Evolutionary conservation across 768 basidiomycete species (phyloP), one percentile per base, ranked within the genome.

Genomic region (Glaciozyma martinii): DNA sequence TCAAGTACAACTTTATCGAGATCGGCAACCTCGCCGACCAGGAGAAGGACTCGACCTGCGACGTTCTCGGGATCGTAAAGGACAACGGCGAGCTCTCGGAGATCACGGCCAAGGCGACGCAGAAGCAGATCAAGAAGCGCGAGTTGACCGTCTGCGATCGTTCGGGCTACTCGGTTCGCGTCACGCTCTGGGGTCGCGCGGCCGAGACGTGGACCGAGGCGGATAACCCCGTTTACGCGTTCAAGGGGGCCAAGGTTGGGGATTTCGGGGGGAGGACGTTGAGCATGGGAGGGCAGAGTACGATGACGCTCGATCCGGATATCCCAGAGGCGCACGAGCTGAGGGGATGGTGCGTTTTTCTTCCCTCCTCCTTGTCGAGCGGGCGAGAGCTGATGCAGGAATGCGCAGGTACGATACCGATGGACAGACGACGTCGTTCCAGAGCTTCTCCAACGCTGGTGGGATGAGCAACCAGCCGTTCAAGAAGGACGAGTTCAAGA

Each of bases 141-240:
- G 94, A 99, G 52, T 78, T 99, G 58, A 86, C 83, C 1, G 77
- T 99, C 42, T 93, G 92, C 18, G 94, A 99, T 75, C 83, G 82
- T 66, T 86, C 90, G 10, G 82, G 82, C 43, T 89, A 79, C 72
- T 83, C 85, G 21, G 85, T 90, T 47, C 83, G 90, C 42, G 75
- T 97, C 69, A 99, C 94, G 5, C 79, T 98, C 37, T 99, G 94
- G 95, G 95, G 94, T 29, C 90, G 88, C 76, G 88, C 90, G 75
- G 94, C 94, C 0, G 90, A 97, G 75, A 81, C 82, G 47, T 71
- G 70, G 59, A 53, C 65, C 23, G 66, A 66, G 52, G 57, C 55
- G 32, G 65, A 69, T 1, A 78, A 79, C 25, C 54, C 63, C n/a
- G 85, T 98, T 37, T 82, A 93, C 68, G 94, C 94, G 6, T 89